Evolutionary conservation across 306 rosid species (phyloP), one percentile per base, ranked within the genome.

Genomic region (Crotalaria pallida): DNA sequence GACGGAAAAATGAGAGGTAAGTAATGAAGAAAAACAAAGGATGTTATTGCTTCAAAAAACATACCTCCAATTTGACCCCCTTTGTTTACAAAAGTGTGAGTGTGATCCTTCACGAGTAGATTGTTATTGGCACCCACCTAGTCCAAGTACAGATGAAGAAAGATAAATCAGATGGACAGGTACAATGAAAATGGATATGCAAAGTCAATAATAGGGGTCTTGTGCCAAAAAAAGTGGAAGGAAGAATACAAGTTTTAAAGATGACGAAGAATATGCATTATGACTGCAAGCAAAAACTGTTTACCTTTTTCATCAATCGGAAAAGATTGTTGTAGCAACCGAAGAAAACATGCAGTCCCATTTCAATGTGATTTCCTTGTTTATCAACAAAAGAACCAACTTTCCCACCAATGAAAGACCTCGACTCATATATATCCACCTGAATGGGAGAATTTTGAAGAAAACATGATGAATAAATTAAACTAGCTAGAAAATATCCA

Each of bases 301-400:
- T 81, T 67, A 94, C 99, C 97, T 94, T 94, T 83, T 89, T 94
- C 98, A 94, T 66, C 74, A 94, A 81, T 34, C 98, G 92, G 84
- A 88, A 94, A 77, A 94, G 97, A 89, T 94, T 94, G 84, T 72
- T 94, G 78, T 94, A 94, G 81, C 98, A 94, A 44, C 99, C 99
- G 40, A 94, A 94, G 86, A 94, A 94, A 65, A 94, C 99, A 58
- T 94, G 99, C 60, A 94, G 80, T 77, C 99, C 99, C 99, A 94
- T 94, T 81, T 94, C 99, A 74, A 94, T 88, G 81, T 94, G 97
- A 72, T 94, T 94, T 65, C 99, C 99, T 52, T 69, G 76, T 78
- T 58, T 89, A 82, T 94, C 99, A 64, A 94, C 96, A 73, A 94
- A 94, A 19, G 99, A 94, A 43, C 96, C 99, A 71, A 94, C 99